These are phyloP conservation scores for Lecanosticta acicola DNA, from an alignment of 2,329 filamentous ascomycete genomes.

Conservation along the genomic window DNA sequence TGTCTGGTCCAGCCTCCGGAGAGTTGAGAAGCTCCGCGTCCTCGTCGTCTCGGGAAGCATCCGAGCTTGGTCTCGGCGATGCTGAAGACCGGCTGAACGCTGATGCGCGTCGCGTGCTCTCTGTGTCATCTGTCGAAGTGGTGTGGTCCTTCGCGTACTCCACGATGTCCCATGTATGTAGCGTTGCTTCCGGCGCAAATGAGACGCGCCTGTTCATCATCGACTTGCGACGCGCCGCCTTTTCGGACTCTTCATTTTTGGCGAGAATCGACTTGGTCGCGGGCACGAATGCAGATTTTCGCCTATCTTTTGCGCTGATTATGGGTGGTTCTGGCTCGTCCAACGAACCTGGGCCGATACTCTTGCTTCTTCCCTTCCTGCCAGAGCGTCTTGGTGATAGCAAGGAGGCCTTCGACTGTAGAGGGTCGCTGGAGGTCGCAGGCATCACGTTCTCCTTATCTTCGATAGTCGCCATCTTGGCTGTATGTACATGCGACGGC, in stretches of 20 bases:
- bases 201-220: slow-evolving; percentile 81
- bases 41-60: slow-evolving; percentile 54
- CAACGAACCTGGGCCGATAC: slow-evolving; percentile 84
- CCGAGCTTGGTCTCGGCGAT: slow-evolving; percentile 37
- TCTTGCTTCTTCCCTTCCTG: slow-evolving; percentile 84
- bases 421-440: slow-evolving; percentile 27
- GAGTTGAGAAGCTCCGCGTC: slow-evolving; percentile 17
- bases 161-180: slow-evolving; percentile 93
- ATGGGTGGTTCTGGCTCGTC: slow-evolving; percentile 64
- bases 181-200: slow-evolving; percentile 91
- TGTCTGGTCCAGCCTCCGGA: slow-evolving; percentile 56
- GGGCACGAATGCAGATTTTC: slow-evolving; percentile 44
- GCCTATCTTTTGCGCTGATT: slow-evolving; percentile 28
- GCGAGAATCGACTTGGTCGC: slow-evolving; percentile 52
- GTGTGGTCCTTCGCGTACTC: slow-evolving; percentile 86
- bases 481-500: background rate
- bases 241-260: slow-evolving; percentile 48
- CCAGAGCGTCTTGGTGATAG: slow-evolving; percentile 31
- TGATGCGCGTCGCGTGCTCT: slow-evolving; percentile 69
- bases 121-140: slow-evolving; percentile 63
- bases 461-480: background rate
- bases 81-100: slow-evolving; percentile 42
- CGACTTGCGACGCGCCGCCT: slow-evolving; percentile 75
- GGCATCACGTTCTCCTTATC: slow-evolving; percentile 32
- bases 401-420: slow-evolving; percentile 18